Conservation (phyloP, 768 basidiomycete species). For the Tubosaeta brunneosetosa region DNA sequence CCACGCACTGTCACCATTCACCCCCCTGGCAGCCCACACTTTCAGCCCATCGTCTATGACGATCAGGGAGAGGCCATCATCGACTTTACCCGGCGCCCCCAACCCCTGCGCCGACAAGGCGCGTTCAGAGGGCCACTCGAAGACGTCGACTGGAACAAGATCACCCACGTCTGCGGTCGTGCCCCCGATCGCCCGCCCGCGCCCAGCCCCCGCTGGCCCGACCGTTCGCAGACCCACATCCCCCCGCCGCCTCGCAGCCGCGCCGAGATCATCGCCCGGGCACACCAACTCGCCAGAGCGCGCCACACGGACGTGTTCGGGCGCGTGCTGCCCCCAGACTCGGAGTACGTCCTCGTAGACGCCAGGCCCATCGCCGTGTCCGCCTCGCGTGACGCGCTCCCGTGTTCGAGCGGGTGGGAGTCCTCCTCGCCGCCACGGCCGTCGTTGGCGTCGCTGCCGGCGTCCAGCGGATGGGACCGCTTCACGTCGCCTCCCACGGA, state of each 20-base stretch:
- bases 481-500: no score
- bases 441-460: no score
- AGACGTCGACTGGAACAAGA: conserved; percentile 2
- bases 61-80: conserved; percentile 15
- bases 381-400: background rate
- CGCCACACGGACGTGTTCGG: conserved; percentile 9
- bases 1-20: conserved; percentile 22
- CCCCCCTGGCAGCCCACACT: conserved; percentile 11
- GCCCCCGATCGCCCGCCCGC: background rate
- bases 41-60: conserved; percentile 14
- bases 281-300: conserved; percentile 5
- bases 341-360: background rate
- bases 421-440: background rate
- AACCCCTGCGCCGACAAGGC: conserved; percentile 17
- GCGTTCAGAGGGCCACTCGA: conserved; percentile 14
- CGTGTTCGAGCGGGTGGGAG: background rate
- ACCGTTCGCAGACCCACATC: conserved; percentile 1
- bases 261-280: conserved; percentile 6
- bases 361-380: background rate
- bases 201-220: conserved; percentile 9
- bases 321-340: conserved; percentile 3
- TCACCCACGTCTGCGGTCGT: conserved; percentile 12
- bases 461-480: no score
- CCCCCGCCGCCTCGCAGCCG: background rate
- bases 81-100: conserved; percentile 2